phyloP scores from a whole-genome alignment of 345 rosid genomes.

The Corchorus capsularis region DNA sequence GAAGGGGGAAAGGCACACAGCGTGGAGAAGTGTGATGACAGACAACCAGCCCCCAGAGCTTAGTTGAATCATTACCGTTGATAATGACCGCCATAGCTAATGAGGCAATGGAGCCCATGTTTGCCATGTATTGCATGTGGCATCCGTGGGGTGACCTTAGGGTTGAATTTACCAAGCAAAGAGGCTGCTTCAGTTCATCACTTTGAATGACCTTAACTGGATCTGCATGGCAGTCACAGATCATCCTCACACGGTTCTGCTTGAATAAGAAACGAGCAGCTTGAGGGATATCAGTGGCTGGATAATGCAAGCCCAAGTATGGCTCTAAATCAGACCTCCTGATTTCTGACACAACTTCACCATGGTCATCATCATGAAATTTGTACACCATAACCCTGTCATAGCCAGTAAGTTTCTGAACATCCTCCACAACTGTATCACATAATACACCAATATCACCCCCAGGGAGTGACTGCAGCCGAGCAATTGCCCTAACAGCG shows the following conservation, averaged over 20 bases:
- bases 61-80: conserved; percentile 48
- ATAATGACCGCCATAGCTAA: conserved; percentile 60
- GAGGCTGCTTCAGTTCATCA: conserved; percentile 62
- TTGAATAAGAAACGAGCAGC: conserved; percentile 82
- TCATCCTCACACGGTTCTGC: conserved; percentile 80
- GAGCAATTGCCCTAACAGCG: conserved; percentile 74
- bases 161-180: conserved; percentile 78
- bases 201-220: conserved; percentile 68
- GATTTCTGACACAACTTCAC: conserved; percentile 84
- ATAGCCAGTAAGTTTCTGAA: conserved; percentile 77
- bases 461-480: conserved; percentile 82
- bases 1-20: conserved; percentile 71
- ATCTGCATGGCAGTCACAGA: conserved; percentile 70
- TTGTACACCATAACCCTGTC: conserved; percentile 89
- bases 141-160: conserved; percentile 73
- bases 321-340: conserved; percentile 86
- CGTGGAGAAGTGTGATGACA: conserved; percentile 82
- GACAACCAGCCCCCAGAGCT: conserved; percentile 90
- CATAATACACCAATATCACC: conserved; percentile 80
- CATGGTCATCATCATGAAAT: conserved; percentile 89
- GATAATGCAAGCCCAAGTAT: conserved; percentile 85
- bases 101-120: conserved; percentile 87
- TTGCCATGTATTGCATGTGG: conserved; percentile 75
- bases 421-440: conserved; percentile 88
- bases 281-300: conserved; percentile 87